Evolutionary conservation across 2,329 filamentous ascomycete genomes (phyloP).

Genomic region (Daldinia sp.): DNA sequence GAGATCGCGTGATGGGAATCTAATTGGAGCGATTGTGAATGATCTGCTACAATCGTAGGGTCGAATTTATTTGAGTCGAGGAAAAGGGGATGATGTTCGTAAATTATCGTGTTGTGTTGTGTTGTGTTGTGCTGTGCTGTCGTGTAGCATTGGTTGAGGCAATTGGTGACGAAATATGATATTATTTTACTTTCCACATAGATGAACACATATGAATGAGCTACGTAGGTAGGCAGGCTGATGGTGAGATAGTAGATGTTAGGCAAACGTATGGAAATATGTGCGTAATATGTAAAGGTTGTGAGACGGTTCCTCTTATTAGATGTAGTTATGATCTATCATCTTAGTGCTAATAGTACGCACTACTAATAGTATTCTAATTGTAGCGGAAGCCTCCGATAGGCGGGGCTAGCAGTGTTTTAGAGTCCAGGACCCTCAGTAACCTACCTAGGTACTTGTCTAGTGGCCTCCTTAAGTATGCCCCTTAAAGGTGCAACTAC

Average conservation of each 20-base stretch:
- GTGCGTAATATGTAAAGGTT: constrained; percentile 6
- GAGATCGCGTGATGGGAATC: constrained; percentile 41
- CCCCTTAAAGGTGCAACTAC: too few species aligned
- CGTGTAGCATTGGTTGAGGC: constrained; percentile 15
- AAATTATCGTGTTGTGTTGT: background rate
- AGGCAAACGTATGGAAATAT: background rate
- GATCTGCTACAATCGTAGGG: constrained; percentile 22
- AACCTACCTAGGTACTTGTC: constrained; percentile 6
- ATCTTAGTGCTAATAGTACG: too few species aligned
- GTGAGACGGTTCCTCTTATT: constrained; percentile 19
- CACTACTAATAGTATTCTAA: too few species aligned
- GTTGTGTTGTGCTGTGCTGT: constrained; percentile 9
- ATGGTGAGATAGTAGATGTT: background rate
- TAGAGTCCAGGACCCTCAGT: too few species aligned
- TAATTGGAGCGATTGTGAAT: constrained; percentile 29
- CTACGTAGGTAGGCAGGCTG: background rate
- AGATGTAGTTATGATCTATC: too few species aligned
- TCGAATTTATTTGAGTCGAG: constrained; percentile 25
- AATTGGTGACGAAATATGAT: constrained; percentile 1
- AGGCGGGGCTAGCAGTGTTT: constrained; percentile 31
- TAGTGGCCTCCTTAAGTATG: background rate
- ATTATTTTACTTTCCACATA: background rate
- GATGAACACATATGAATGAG: constrained; percentile 2
- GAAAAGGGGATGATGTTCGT: background rate
- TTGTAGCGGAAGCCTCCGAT: constrained; percentile 33